Evolutionary conservation across 2,329 filamentous ascomycete species (phyloP).

Genomic region (Penicillium oxalicum): DNA sequence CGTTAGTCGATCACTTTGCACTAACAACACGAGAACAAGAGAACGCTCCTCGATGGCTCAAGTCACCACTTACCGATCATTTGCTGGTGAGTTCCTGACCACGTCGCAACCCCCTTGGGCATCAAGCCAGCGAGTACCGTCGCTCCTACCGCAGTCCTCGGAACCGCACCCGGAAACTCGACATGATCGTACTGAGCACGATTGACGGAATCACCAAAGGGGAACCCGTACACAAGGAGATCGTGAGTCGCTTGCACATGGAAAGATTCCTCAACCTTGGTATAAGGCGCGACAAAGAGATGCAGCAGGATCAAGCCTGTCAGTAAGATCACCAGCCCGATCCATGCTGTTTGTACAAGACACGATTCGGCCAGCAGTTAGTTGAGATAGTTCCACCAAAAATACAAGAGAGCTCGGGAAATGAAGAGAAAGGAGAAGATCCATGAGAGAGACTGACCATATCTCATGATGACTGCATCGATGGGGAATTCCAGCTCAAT

Average conservation of each 20-base stretch:
- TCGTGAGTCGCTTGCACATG: conserved; percentile 93
- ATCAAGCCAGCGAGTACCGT: conserved; percentile 58
- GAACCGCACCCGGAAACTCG: conserved; percentile 82
- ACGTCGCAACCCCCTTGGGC: conserved; percentile 32
- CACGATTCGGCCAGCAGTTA: neutral
- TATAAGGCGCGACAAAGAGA: conserved; percentile 72
- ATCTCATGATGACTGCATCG: conserved; percentile 19
- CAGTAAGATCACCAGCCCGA: conserved; percentile 47
- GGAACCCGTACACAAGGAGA: conserved; percentile 73
- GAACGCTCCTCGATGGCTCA: neutral
- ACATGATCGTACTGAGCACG: conserved; percentile 76
- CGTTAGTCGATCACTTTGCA: neutral
- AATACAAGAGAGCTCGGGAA: too few relatives aligned
- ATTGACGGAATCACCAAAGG: conserved; percentile 45
- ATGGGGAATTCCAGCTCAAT: neutral
- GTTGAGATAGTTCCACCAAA: too few relatives aligned
- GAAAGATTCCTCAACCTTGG: conserved; percentile 98
- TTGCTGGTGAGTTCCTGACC: conserved; percentile 54
- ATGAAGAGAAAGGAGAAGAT: neutral
- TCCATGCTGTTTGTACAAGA: conserved; percentile 35
- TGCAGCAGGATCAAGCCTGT: conserved; percentile 62
- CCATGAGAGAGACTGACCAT: conserved; percentile 14
- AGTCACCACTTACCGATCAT: conserved; percentile 43
- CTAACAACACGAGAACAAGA: too few relatives aligned
- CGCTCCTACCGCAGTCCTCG: conserved; percentile 81